Base-by-base conservation (phyloP, 148 eudicot genomes). In the Pouteria glomerata region DNA sequence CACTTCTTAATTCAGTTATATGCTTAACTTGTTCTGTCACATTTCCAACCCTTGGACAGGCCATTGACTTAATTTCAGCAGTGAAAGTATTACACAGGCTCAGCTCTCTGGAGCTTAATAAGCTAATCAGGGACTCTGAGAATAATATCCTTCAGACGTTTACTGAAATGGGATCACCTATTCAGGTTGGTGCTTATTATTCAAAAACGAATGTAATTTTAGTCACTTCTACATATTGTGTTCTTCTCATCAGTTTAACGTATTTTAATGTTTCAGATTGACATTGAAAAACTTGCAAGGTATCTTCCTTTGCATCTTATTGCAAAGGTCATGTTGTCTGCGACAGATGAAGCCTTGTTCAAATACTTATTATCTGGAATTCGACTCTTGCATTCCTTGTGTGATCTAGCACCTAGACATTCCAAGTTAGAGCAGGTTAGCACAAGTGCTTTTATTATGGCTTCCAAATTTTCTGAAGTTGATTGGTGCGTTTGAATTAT, bases 381-480 rank as follows among this genome's bases (percentile, higher is more conserved):
- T 39, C 83, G 89, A 33, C 83, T 96, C 71, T 72, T 96, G 67
- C 83, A 90, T 78, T 80, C 92, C 61, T 74, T 96, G 61, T 92
- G 88, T 81, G 96, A 96, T 77, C 73, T 90, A 66, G 92, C 99
- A 39, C 76, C 92, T 74, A 89, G 90, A 44, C 84, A 86, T 68
- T 81, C 92, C 48, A 96, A 92, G 85, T 88, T 96, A 61, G 96
- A 96, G 79, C 96, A 92, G 96, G 99, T 96, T 59, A 31, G 83
- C 56, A 42, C 35, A 44, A 16, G 34, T 39, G 61, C 18, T 51
- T 37, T 75, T 57, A 18, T 42, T 34, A 5, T 6, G 41, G 33
- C 34, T 57, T 15, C n/a, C 19, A 23, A 18, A 39, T 19, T 33
- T 48, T 68, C 45, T 14, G 30, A 44, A 52, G 34, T 63, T 26